Evolutionary conservation across 139 green algal genomes (phyloP), one percentile per base, ranked within the genome.

Genomic region (Auxenochlorella pyrenoidosa): DNA sequence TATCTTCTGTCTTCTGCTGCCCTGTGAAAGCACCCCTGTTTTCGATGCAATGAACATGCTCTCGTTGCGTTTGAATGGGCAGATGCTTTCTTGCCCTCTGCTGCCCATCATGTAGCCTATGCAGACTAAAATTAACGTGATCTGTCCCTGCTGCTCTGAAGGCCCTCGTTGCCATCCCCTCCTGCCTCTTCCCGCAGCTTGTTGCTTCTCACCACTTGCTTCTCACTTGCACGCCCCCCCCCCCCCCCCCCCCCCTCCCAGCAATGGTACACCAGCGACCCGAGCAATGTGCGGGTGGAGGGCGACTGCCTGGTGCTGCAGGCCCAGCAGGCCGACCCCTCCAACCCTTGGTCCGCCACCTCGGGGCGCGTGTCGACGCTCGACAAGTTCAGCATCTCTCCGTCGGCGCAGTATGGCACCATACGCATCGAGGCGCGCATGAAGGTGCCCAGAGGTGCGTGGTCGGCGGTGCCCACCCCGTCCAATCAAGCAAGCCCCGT

Each of bases 341-440:
- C 43, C 22, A 84, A 84, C 12, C 38, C 79, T 12, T 47, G 79
- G 79, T 43, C 58, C 22, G 72, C 72, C 28, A 88, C 84, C 19
- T 88, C 84, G 75, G 84, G 65, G 13, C 68, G 72, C 36, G 34
- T 88, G 21, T 34, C 41, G 30, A 88, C 84, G 24, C 79, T 83
- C 38, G 44, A 82, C 38, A 88, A 88, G 41, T 88, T 83, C 47
- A 80, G 34, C 63, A 36, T 85, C 70, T 6, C 30, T 13, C 68
- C 84, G 0, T 65, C 71, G 18, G 63, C 36, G 47, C 40, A 59
- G 38, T 84, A 47, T 38, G 24, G 24, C 44, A 70, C 47, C 10
- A 24, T 88, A 21, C 38, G 65, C 47, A 43, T 88, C 19, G 84
- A 88, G 66, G 84, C 84, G 21, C n/a, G n/a, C 12, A 82, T 88